Percentiles rank a stretch among this genome's conserved stretches.
Evolutionary conservation across 352 stramenopile species (phyloP).

Genomic region (Phytophthora tentaculata): DNA sequence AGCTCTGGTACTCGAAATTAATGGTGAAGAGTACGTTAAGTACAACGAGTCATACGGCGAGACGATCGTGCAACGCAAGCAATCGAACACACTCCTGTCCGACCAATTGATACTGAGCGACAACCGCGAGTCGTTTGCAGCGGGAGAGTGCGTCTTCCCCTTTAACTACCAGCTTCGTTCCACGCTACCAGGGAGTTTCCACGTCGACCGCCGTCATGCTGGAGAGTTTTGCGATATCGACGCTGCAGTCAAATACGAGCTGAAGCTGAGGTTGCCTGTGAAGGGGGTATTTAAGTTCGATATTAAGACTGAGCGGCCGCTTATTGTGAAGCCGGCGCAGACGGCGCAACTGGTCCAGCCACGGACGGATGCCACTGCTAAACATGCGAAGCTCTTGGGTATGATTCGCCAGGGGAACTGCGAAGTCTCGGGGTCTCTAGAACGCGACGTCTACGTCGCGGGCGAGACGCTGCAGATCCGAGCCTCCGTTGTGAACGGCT

Average conservation of each 20-base stretch:
- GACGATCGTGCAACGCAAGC: slow-evolving; percentile 13
- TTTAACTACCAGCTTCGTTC: slow-evolving; percentile 34
- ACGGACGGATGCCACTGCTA: slow-evolving; percentile 10
- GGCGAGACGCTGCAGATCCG: slow-evolving; percentile 32
- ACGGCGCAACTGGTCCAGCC: slow-evolving; percentile 26
- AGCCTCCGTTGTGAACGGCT: slow-evolving; percentile 29
- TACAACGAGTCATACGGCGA: slow-evolving; percentile 39
- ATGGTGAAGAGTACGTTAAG: slow-evolving; percentile 37
- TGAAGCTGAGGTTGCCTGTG: slow-evolving; percentile 32
- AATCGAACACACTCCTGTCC: slow-evolving; percentile 16
- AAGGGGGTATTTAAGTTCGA: slow-evolving; percentile 28
- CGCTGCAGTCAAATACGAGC: slow-evolving; percentile 32
- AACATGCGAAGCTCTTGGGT: slow-evolving; percentile 29
- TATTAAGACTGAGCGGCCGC: slow-evolving; percentile 17
- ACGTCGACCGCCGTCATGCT: slow-evolving; percentile 23
- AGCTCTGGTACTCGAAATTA: slow-evolving; percentile 32
- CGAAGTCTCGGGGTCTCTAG: slow-evolving; percentile 27
- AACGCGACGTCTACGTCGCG: slow-evolving; percentile 28
- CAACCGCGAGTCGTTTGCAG: slow-evolving; percentile 49
- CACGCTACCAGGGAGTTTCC: slow-evolving; percentile 28
- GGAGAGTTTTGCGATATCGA: slow-evolving; percentile 36
- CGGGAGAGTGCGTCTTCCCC: slow-evolving; percentile 44
- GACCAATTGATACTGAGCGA: slow-evolving; percentile 49
- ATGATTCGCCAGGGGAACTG: slow-evolving; percentile 33
- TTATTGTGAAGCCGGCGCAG: slow-evolving; percentile 16